phyloP scores from a whole-genome alignment of 2,329 filamentous ascomycete species.

The Trichoderma guizhouense region DNA sequence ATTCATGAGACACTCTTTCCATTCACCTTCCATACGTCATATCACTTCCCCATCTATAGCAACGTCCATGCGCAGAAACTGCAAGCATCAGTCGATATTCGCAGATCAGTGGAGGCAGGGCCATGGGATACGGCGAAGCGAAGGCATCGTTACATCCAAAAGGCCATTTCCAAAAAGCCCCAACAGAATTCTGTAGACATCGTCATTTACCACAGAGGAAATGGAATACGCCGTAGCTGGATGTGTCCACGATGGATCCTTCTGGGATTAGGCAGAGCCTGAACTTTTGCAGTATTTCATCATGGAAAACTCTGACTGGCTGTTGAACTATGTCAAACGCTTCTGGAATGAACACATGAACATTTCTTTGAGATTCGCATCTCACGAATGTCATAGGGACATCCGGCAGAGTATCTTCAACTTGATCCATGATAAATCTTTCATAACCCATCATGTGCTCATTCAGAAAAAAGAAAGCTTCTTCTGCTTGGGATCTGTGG shows the following conservation, averaged over 20 bases:
- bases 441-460: slow-evolving; percentile 19
- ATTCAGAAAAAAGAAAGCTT: slow-evolving; percentile 50
- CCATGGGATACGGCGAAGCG: background rate
- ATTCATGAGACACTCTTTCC: background rate
- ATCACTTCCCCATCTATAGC: background rate
- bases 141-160: background rate
- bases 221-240: background rate
- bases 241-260: background rate
- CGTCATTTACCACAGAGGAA: slow-evolving; percentile 25
- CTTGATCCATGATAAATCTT: no score
- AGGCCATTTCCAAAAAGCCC: background rate
- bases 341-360: no score
- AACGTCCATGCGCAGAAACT: background rate
- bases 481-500: slow-evolving; percentile 46
- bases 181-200: background rate
- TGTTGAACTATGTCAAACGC: no score
- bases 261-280: no score
- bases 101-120: background rate
- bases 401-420: no score
- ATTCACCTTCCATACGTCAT: slow-evolving; percentile 6
- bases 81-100: slow-evolving; percentile 10
- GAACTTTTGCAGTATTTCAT: no score
- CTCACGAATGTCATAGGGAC: no score
- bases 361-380: no score
- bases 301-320: no score